phyloP scores from a whole-genome alignment of 495 filamentous ascomycete genomes.

The Aspergillus egyptiacus region DNA sequence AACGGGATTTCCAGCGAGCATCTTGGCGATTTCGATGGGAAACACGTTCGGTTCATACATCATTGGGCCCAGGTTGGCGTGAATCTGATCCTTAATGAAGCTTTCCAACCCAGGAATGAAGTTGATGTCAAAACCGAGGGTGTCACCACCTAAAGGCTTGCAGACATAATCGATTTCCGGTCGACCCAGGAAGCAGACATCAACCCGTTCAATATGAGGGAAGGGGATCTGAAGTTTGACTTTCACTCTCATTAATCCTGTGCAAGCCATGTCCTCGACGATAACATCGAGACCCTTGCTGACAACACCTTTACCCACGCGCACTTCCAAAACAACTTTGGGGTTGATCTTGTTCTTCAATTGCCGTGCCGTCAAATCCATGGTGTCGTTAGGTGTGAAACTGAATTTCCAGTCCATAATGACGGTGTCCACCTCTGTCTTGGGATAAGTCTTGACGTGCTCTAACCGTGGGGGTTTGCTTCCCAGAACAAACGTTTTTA shows the following conservation, averaged over 20 bases:
- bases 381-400: constrained; percentile 91
- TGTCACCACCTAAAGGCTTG: constrained; percentile 94
- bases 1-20: constrained; percentile 90
- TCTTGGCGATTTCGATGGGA: constrained; percentile 96
- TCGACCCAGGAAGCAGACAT: constrained; percentile 76
- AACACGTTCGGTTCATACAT: constrained; percentile 98
- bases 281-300: constrained; percentile 97
- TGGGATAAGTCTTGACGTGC: constrained; percentile 96
- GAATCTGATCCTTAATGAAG: constrained; percentile 95
- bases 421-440: constrained; percentile 88
- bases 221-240: constrained; percentile 94
- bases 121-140: constrained; percentile 95
- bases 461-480: constrained; percentile 94
- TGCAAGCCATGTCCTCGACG: constrained; percentile 94
- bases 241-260: constrained; percentile 91
- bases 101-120: constrained; percentile 90
- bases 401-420: constrained; percentile 99
- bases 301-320: constrained; percentile 88
- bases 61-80: constrained; percentile 86
- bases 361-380: constrained; percentile 85
- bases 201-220: constrained; percentile 87
- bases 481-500: constrained; percentile 87
- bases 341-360: constrained; percentile 93
- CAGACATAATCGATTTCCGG: constrained; percentile 90
- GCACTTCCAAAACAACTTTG: constrained; percentile 89